Conservation (phyloP, 192 early-diverging fungal genomes). For the Coemansia sp. region DNA sequence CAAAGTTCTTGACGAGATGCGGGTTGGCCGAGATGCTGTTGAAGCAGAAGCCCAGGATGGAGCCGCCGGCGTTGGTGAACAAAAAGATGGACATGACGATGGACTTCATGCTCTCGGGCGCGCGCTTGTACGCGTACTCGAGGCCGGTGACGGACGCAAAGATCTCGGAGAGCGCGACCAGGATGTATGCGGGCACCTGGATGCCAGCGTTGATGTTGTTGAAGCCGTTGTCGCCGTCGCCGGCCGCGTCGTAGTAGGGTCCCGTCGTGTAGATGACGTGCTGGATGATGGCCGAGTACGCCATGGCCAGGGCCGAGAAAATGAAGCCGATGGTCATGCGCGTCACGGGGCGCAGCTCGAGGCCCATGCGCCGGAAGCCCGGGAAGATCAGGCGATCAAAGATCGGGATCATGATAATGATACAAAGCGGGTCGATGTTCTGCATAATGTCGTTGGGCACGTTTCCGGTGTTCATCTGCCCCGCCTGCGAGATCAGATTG, state of each 20-base stretch:
- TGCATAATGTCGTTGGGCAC: constrained; percentile 65
- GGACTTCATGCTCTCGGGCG: constrained; percentile 62
- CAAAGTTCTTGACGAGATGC: constrained; percentile 64
- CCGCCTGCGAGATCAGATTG: constrained; percentile 62
- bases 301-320: constrained; percentile 56
- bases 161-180: constrained; percentile 60
- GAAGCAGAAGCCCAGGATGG: constrained; percentile 59
- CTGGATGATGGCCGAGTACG: constrained; percentile 60
- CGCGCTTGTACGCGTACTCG: constrained; percentile 64
- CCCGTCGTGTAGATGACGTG: constrained; percentile 57
- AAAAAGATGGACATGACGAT: constrained; percentile 62
- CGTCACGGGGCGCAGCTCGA: constrained; percentile 56
- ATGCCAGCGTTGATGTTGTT: constrained; percentile 57
- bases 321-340: constrained; percentile 62
- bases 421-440: constrained; percentile 58
- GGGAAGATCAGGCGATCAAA: constrained; percentile 59
- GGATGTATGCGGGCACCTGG: constrained; percentile 58
- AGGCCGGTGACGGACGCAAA: constrained; percentile 66
- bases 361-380: constrained; percentile 51
- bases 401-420: constrained; percentile 59
- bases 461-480: constrained; percentile 57
- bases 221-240: constrained; percentile 38
- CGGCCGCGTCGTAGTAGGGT: constrained; percentile 44
- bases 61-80: constrained; percentile 58
- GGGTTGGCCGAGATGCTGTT: constrained; percentile 55